These are phyloP conservation scores for Venturia carpophila DNA, from an alignment of 2,329 filamentous ascomycete genomes.

Conservation along the genomic window DNA sequence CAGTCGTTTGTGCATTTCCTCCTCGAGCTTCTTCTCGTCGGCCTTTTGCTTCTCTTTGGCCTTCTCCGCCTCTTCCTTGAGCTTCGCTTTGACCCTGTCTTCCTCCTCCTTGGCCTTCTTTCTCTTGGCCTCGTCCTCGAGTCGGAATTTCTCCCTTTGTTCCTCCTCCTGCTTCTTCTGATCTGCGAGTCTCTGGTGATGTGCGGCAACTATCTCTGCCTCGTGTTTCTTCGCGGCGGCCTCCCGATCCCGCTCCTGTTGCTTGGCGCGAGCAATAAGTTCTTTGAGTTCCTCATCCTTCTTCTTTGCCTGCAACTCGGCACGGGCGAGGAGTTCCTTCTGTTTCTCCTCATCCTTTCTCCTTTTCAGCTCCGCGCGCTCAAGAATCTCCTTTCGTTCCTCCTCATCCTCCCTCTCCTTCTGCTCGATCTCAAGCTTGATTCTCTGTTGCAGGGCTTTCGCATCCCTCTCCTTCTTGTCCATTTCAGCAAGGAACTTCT, in stretches of 20 bases:
- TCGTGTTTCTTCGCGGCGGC: conserved; percentile 14
- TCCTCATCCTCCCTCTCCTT: conserved; percentile 21
- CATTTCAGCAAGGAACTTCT: conserved; percentile 16
- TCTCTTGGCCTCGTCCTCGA: conserved; percentile 35
- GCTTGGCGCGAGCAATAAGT: neutral
- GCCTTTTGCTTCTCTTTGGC: conserved; percentile 35
- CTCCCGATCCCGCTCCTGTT: conserved; percentile 14
- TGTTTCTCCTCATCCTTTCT: conserved; percentile 12
- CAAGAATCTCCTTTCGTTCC: conserved; percentile 19
- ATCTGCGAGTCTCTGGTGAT: conserved; percentile 26
- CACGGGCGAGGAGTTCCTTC: conserved; percentile 5
- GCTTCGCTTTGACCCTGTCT: conserved; percentile 34
- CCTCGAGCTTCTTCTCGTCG: conserved; percentile 37
- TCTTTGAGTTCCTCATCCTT: conserved; percentile 15
- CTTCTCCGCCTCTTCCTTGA: conserved; percentile 35
- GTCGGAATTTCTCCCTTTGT: conserved; percentile 29
- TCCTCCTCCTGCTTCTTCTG: conserved; percentile 20
- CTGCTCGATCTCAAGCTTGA: conserved; percentile 21
- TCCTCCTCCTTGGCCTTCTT: conserved; percentile 37
- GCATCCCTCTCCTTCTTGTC: conserved; percentile 24
- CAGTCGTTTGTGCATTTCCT: conserved; percentile 39
- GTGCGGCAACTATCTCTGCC: conserved; percentile 17
- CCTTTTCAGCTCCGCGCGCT: conserved; percentile 4
- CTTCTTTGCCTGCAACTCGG: conserved; percentile 12
- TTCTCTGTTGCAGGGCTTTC: conserved; percentile 25